Percentiles rank a stretch among this genome's conserved stretches.
Conservation (phyloP, 768 basidiomycete genomes). For the Cubamyces sp. region DNA sequence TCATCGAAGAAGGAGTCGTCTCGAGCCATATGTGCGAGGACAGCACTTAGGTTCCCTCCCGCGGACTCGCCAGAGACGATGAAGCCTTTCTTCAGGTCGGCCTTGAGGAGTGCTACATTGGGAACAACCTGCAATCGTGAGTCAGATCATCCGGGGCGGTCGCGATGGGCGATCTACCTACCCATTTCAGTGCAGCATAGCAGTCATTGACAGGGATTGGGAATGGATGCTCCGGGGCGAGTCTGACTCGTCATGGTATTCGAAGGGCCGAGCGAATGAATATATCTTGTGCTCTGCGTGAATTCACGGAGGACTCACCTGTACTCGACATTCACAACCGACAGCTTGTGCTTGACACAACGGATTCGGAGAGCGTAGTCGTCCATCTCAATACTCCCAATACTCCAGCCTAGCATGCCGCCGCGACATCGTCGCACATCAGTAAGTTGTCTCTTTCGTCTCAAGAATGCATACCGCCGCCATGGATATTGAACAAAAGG, state of each 20-base stretch:
- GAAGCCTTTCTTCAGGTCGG: constrained; percentile 31
- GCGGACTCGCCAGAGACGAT: constrained; percentile 33
- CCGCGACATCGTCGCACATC: not conserved
- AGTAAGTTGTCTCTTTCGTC: not conserved
- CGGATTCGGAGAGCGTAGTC: constrained; percentile 27
- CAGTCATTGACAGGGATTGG: constrained; percentile 30
- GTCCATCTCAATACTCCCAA: constrained; percentile 23
- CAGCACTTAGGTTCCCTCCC: constrained; percentile 32
- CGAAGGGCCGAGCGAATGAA: too few relatives aligned
- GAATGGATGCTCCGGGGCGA: constrained; percentile 34
- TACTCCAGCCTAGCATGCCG: constrained; percentile 8
- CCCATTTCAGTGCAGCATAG: constrained; percentile 33
- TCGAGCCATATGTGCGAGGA: constrained; percentile 30
- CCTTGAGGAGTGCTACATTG: constrained; percentile 18
- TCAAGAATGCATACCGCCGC: constrained; percentile 13
- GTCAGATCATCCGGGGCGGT: not conserved
- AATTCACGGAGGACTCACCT: not conserved
- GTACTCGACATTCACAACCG: constrained; percentile 28
- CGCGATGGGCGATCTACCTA: not conserved
- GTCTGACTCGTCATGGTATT: constrained; percentile 15
- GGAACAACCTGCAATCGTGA: constrained; percentile 14
- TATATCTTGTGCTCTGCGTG: too few relatives aligned
- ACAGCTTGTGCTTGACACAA: constrained; percentile 23
- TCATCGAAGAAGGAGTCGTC: constrained; percentile 33
- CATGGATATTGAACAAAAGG: constrained; percentile 16